Evolutionary conservation across 768 basidiomycete genomes (phyloP), one percentile per base, ranked within the genome.

Genomic region (Boletus eberwhitei): DNA sequence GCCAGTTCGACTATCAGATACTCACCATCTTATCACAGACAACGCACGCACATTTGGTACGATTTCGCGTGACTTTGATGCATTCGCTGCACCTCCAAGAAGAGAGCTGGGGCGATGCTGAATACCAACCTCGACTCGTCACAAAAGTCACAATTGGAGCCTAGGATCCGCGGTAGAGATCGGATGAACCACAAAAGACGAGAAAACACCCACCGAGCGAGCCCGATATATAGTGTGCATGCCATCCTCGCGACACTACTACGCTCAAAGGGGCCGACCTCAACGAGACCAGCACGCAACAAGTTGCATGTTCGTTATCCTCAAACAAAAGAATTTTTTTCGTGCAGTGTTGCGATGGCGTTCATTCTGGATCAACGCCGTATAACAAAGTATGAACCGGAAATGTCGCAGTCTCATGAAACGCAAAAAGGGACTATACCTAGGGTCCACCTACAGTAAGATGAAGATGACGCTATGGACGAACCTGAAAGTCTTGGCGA

Each of bases 1-100:
- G 32, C 22, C 16, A 48, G 59, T 61, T 70, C 47, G 62, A 68
- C 55, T 58, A 68, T 68, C 65, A 65, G 61, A 65, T 43, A 56
- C 41, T 26, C 34, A 52, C 52, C 47, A 36, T n/a, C 40, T 51
- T 50, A 53, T 59, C 57, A 54, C 34, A 49, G 47, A 43, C 32
- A 22, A 36, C 26, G 22, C 13, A n/a, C 37, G 26, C 11, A 1
- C 3, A 22, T 29, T 21, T 39, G n/a, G 46, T 40, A 41, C 29
- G 44, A 48, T 49, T 24, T 24, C 21, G 16, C 22, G 32, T 17
- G 46, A 36, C 19, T 35, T 39, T 7, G 53, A 36, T 36, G 35
- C 24, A 5, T 49, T 48, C 29, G 48, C 22, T 45, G 48, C 11
- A 17, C 14, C 5, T 29, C 42, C 3, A 0, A 37, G 41, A 53